Evolutionary conservation across 257 asterid genomes (phyloP), one percentile per base, ranked within the genome.

Genomic region (Ehretia macrophylla): DNA sequence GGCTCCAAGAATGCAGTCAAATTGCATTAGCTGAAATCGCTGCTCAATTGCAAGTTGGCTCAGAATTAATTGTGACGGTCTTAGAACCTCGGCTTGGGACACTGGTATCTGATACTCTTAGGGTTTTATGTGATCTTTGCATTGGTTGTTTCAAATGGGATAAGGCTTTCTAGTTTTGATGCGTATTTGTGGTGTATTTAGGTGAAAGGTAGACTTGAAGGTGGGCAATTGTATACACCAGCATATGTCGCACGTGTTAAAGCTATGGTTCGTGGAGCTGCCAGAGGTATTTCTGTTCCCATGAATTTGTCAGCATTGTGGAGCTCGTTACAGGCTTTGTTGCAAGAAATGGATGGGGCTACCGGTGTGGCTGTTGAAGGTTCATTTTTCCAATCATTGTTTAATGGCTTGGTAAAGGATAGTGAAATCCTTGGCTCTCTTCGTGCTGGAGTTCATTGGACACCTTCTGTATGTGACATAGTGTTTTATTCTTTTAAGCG

Each of bases 181-280:
- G 13, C 45, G 18, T 44, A 19, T 66, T 20, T 71, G 61, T 68
- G 60, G 71, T 56, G 62, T 63, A 50, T 11, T 45, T 68, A 93
- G 99, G 83, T 93, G 56, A 93, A 89, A 73, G 99, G 97, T 51
- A 84, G 92, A 83, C 95, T 89, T 71, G 99, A 93, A 83, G 99
- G 97, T 13, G 99, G 97, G 22, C 99, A 89, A 65, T 56, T 93
- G 77, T 93, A 86, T 75, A 93, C 99, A n/a, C 97, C 99, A 4
- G 99, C 96, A 38, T 86, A 93, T 80, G 94, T 93, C 56, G 87
- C 91, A 0, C 96, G 96, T 51, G 86, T 93, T 68, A 80, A 73
- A 77, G 96, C 97, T 53, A 89, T 86, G 97, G 99, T 93, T 56
- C 89, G 97, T 11, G 99, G 99, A 76, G 96, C 95, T 53, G 94